phyloP scores from a whole-genome alignment of 2,329 filamentous ascomycete species.

The Aureobasidium pullulans region DNA sequence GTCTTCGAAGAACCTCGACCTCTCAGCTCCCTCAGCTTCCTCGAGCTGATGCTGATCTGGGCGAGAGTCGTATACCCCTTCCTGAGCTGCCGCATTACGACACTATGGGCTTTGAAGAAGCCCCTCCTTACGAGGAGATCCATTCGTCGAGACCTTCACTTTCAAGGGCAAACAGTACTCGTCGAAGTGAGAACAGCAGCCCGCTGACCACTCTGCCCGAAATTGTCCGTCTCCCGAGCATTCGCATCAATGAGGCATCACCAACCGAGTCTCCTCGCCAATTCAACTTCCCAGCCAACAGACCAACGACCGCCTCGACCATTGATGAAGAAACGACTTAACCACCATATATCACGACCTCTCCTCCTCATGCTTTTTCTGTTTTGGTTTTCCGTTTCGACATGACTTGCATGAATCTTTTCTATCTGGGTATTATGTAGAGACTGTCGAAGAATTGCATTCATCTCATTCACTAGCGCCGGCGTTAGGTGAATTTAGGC shows the following conservation, averaged over 20 bases:
- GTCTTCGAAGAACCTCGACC: constrained; percentile 8
- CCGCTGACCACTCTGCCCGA: constrained; percentile 26
- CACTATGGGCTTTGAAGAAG: constrained; percentile 34
- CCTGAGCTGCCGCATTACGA: constrained; percentile 30
- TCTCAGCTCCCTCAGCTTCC: background rate
- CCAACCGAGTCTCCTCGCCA: constrained; percentile 21
- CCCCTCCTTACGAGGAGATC: constrained; percentile 35
- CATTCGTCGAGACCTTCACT: constrained; percentile 5
- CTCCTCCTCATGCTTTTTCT: constrained; percentile 2
- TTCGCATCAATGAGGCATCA: constrained; percentile 35
- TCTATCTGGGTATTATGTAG: background rate
- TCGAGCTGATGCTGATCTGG: constrained; percentile 24
- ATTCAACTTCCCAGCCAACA: background rate
- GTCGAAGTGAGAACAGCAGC: constrained; percentile 15
- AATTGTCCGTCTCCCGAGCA: constrained; percentile 36
- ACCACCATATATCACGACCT: background rate
- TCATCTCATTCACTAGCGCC: constrained; percentile 9
- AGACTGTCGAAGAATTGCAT: constrained; percentile 7
- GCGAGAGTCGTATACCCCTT: constrained; percentile 23
- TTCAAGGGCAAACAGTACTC: constrained; percentile 5
- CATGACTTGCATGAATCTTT: background rate
- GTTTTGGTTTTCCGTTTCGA: background rate
- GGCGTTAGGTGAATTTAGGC: constrained; percentile 5
- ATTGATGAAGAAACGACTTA: constrained; percentile 14
- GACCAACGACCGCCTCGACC: constrained; percentile 1